Conservation (phyloP, 2,329 filamentous ascomycete species). For the Venturia oleaginea region DNA sequence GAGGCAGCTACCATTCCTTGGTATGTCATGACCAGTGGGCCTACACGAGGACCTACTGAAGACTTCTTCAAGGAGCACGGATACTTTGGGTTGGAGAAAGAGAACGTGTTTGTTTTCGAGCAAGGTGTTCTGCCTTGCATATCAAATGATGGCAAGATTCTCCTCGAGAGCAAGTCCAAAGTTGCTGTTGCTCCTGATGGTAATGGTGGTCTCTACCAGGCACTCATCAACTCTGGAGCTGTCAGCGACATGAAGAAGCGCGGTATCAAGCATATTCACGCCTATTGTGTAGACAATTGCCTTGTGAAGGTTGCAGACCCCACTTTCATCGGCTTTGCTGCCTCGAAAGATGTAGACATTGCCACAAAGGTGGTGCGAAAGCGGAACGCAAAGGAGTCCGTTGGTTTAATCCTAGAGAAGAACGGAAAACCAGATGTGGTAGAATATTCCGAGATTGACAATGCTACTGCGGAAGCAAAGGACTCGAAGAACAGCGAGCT, state of each 20-base stretch:
- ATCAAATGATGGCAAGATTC: conserved; percentile 93
- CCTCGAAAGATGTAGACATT: conserved; percentile 81
- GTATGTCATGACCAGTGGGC: conserved; percentile 99
- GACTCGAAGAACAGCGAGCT: conserved; percentile 72
- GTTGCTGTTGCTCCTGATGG: conserved; percentile 93
- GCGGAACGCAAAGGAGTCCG: conserved; percentile 90
- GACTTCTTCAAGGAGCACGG: conserved; percentile 81
- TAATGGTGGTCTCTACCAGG: conserved; percentile 94
- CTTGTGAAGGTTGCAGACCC: conserved; percentile 98
- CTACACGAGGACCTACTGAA: conserved; percentile 85
- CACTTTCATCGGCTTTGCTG: conserved; percentile 87
- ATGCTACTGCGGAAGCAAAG: conserved; percentile 76
- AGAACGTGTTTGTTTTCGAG: conserved; percentile 89
- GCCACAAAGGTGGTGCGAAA: conserved; percentile 99
- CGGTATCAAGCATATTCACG: conserved; percentile 88
- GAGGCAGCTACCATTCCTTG: conserved; percentile 64
- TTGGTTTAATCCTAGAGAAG: conserved; percentile 88
- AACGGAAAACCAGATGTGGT: conserved; percentile 96
- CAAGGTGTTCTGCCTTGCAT: conserved; percentile 96
- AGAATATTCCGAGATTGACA: conserved; percentile 95
- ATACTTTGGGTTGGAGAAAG: conserved; percentile 80
- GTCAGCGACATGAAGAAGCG: conserved; percentile 81
- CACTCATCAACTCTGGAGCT: conserved; percentile 69
- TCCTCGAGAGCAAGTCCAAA: conserved; percentile 71
- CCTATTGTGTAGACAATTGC: conserved; percentile 98